Percentiles rank a stretch among this genome's conserved stretches.
phyloP scores from a whole-genome alignment of 345 rosid genomes.

The Sisymbrium irio region DNA sequence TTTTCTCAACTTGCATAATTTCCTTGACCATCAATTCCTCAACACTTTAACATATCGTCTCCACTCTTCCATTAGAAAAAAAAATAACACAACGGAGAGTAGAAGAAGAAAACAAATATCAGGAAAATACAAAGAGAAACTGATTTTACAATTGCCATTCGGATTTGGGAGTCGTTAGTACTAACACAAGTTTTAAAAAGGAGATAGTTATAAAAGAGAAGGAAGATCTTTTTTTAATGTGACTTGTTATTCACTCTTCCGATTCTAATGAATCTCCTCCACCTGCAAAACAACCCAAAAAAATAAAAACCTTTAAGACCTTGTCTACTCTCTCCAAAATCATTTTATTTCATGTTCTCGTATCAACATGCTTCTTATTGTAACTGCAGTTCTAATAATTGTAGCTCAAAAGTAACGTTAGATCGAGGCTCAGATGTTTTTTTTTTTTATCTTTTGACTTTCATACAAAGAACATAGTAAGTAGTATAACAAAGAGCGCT shows the following conservation, averaged over 20 bases:
- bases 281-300: not conserved
- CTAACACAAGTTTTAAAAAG: slow-evolving; percentile 1
- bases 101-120: not conserved
- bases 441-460: not conserved
- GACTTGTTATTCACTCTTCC: slow-evolving; percentile 19
- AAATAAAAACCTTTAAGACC: not conserved
- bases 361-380: not conserved
- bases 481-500: not conserved
- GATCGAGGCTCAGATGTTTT: not conserved
- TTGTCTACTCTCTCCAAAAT: not conserved
- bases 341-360: not conserved
- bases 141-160: slow-evolving; percentile 23
- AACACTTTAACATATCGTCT: not conserved
- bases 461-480: not conserved
- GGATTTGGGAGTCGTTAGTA: not conserved
- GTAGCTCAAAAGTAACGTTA: not conserved
- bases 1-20: not conserved
- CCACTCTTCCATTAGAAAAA: slow-evolving; percentile 9
- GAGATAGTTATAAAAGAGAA: not conserved
- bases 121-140: slow-evolving; percentile 14
- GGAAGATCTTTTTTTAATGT: not conserved
- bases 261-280: slow-evolving; percentile 19
- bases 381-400: not conserved
- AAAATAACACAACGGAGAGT: slow-evolving; percentile 11
- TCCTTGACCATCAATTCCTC: not conserved